Conservation (phyloP, 2,329 filamentous ascomycete genomes). For the Dothistroma pini region DNA sequence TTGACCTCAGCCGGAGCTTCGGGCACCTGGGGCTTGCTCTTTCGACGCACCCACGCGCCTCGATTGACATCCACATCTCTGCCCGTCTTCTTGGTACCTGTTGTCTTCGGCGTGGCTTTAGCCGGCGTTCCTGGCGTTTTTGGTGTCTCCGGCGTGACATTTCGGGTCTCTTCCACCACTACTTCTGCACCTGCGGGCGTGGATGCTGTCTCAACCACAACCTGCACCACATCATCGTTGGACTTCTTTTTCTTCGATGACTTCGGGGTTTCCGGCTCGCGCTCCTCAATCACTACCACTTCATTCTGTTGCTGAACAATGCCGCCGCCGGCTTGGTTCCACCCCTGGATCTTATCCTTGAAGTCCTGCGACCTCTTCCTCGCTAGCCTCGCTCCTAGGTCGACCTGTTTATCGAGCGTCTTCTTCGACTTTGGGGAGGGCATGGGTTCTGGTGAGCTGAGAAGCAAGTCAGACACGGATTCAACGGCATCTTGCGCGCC, state of each 20-base stretch:
- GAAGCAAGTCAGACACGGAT: conserved; percentile 29
- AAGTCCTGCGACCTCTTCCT: conserved; percentile 34
- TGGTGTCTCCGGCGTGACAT: conserved; percentile 3
- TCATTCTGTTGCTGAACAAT: conserved; percentile 29
- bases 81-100: conserved; percentile 20
- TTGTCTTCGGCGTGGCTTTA: conserved; percentile 9
- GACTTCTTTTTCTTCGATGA: conserved; percentile 4
- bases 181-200: conserved; percentile 11
- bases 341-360: conserved; percentile 32
- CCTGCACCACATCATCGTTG: conserved; percentile 15
- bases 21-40: conserved; percentile 33
- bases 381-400: conserved; percentile 29
- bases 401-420: conserved; percentile 30
- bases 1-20: conserved; percentile 44
- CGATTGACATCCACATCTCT: conserved; percentile 32
- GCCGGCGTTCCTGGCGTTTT: conserved; percentile 6
- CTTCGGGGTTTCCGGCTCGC: conserved; percentile 1
- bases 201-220: conserved; percentile 23
- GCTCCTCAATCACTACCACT: conserved; percentile 25
- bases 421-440: conserved; percentile 29
- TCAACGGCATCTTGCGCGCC: conserved; percentile 25
- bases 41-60: conserved; percentile 37
- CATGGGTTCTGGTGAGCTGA: conserved; percentile 24
- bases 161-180: conserved; percentile 13
- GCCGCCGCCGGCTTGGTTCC: conserved; percentile 31